A percentile compares a stretch with the other conserved stretches of the same genome.
These are phyloP conservation scores for Dactylorhiza incarnata DNA, from an alignment of 106 monocot species.

Conservation along the genomic window DNA sequence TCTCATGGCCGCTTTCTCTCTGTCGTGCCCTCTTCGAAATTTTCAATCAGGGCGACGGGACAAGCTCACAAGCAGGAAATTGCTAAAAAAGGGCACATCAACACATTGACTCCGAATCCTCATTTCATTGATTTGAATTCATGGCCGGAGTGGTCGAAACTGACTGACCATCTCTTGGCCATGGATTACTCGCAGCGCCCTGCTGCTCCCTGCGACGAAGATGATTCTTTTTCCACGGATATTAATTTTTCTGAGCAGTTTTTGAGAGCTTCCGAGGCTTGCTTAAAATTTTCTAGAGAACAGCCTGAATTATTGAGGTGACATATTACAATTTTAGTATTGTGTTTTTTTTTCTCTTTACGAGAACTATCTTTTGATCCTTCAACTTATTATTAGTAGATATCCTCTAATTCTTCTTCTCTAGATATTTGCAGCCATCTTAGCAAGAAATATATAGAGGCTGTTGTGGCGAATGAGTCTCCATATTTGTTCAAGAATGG, in stretches of 20 bases:
- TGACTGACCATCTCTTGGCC: constrained; percentile 42
- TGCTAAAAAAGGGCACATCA: not conserved
- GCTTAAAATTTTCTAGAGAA: constrained; percentile 52
- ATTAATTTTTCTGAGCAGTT: constrained; percentile 43
- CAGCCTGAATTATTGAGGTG: constrained; percentile 42
- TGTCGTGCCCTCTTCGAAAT: not conserved
- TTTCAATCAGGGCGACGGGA: constrained; percentile 3
- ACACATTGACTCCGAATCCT: not conserved
- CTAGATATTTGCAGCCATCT: constrained; percentile 40
- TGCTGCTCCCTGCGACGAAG: constrained; percentile 8
- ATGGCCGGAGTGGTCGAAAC: constrained; percentile 68
- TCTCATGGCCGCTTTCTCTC: constrained; percentile 3
- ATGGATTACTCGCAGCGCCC: constrained; percentile 17
- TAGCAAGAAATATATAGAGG: constrained; percentile 51
- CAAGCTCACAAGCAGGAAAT: constrained; percentile 17
- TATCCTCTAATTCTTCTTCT: not conserved
- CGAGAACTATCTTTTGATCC: not conserved
- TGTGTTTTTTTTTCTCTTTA: not conserved
- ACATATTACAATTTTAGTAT: not conserved
- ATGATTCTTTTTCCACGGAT: constrained; percentile 20
- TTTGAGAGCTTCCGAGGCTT: constrained; percentile 27
- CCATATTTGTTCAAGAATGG: constrained; percentile 75
- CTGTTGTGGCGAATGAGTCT: constrained; percentile 49
- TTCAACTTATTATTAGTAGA: not conserved
- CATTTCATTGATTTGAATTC: not conserved